Evolutionary conservation across 441 rosid species (phyloP), one percentile per base, ranked within the genome.

Genomic region (Lepidium campestre): DNA sequence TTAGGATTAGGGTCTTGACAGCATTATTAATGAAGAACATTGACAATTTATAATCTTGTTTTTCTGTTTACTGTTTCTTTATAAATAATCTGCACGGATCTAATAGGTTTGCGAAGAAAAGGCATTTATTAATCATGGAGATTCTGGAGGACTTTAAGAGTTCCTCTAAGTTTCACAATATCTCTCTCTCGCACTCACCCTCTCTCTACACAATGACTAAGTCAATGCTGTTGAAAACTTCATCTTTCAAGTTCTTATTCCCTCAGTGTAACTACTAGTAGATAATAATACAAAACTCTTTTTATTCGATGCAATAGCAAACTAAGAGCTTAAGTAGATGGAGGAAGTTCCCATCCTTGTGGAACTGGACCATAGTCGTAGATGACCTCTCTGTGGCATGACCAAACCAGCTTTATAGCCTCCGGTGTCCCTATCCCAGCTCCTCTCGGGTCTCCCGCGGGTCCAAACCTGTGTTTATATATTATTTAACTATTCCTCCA

Each of bases 381-480:
- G 54, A 94, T 94, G 74, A 94, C 42, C 67, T 94, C 99, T 73
- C 97, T 83, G 71, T 94, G 99, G 82, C 97, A 89, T 65, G 99
- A 94, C 99, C 99, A 94, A 9, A 94, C 99, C 3, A 91, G 86
- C 83, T 83, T 91, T 84, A 94, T 91, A 2, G 99, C 99, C 64
- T 94, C 99, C 0, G 99, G 97, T 14, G 97, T 91, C 41, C 99
- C 99, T 44, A 94, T 94, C 53, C 99, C 99, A 0, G 99, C 99
- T 34, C 99, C 97, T 79, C 97, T 84, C 1, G 99, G 99, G 76
- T 94, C 99, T 29, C 99, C 99, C 1, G 97, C 88, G 0, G 97
- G 99, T 73, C 99, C 99, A 74, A 94, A 94, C 97, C 98, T 93
- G 78, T 62, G 42, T 72, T 56, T 19, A 1, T 3, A 4, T 19